Evolutionary conservation across 805 yeast species (phyloP), one percentile per base, ranked within the genome.

Genomic region (Yamadazyma ubonensis): DNA sequence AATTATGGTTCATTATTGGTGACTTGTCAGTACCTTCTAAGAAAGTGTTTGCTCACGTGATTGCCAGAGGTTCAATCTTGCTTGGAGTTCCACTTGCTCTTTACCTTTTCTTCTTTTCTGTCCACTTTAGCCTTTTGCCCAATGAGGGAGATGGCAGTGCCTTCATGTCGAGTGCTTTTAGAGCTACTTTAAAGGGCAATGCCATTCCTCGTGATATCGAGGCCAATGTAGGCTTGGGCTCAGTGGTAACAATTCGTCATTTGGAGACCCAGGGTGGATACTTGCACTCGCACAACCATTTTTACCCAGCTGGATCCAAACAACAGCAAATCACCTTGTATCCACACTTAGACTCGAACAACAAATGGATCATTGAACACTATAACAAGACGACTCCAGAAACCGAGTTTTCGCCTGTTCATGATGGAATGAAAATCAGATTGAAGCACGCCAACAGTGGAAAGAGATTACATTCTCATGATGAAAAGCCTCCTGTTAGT

Each of bases 291-390:
- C 95, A 86, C 61, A 70, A 73, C 41, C 81, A 78, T 53, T 63
- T 69, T 50, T 84, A 82, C 53, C 86, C 81, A 54, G 76, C 85
- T 35, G 95, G 95, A 44, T 86, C 95, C 6, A 76, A 83, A 54
- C 95, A 86, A 63, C 95, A 86, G 62, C 95, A 86, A 63, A 64
- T 86, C 49, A 85, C 93, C 4, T 68, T 85, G 47, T 86, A 86
- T 56, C 90, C 90, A 34, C 91, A 84, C 58, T 62, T 81, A 53
- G 95, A 86, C 63, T 59, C 67, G 29, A 86, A 86, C 65, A 86
- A 86, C 63, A 71, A 76, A 45, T 86, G 91, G 88, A 44, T 69
- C 20, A 63, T 86, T 52, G 90, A 83, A 64, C 71, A 83, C 29
- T 81, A 79, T 61, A 80, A 82, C 57, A 74, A 71, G 22, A 65